Conservation (phyloP, 2,329 filamentous ascomycete genomes). For the Ceratocystis papillata region DNA sequence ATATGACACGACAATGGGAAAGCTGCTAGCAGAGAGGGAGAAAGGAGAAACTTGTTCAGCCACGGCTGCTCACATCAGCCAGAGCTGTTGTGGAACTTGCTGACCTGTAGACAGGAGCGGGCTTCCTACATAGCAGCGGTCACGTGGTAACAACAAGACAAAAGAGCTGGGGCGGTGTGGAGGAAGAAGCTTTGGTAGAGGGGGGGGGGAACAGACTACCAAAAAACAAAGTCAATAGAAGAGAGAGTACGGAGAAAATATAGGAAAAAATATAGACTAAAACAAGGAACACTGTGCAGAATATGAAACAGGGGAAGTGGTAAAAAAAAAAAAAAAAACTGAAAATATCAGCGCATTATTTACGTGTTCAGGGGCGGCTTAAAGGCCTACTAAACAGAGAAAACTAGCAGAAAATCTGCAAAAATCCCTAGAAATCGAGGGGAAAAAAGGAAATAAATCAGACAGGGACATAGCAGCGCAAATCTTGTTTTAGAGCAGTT, state of each 20-base stretch:
- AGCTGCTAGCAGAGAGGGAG: too few species aligned
- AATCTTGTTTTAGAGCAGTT: conserved; percentile 12
- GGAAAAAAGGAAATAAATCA: background rate
- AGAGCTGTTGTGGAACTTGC: too few species aligned
- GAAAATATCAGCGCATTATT: background rate
- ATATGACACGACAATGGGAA: too few species aligned
- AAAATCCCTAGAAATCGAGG: background rate
- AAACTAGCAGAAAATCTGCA: background rate
- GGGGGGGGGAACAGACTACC: background rate
- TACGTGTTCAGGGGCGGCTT: background rate
- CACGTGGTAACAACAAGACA: background rate
- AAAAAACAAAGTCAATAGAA: background rate
- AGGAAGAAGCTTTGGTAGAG: background rate
- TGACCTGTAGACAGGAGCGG: too few species aligned
- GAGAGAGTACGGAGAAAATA: conserved; percentile 3
- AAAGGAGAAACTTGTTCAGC: too few species aligned
- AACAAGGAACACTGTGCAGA: background rate
- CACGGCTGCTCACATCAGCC: too few species aligned
- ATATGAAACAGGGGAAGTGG: background rate
- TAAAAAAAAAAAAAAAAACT: background rate
- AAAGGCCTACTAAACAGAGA: background rate
- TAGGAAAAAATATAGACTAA: background rate
- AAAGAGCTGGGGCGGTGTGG: background rate
- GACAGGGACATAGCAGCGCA: background rate
- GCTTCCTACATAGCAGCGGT: background rate